phyloP scores from a whole-genome alignment of 2,329 filamentous ascomycete species.

The Ceratocystis colombiana region DNA sequence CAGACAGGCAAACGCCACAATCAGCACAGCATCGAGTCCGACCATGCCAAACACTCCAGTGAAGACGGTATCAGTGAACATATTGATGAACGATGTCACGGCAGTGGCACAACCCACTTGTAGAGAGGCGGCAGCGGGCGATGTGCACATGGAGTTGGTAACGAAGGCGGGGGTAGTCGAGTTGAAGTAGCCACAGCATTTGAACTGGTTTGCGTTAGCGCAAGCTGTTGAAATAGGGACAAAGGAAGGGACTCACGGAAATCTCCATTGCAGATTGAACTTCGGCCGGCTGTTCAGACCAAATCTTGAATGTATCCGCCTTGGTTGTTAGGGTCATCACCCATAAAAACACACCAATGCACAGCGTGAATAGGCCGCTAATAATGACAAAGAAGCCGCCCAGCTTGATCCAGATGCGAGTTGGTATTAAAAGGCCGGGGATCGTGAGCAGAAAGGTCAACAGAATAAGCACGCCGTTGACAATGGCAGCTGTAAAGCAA shows the following conservation, averaged over 20 bases:
- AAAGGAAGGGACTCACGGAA: slow-evolving; percentile 41
- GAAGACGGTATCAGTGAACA: slow-evolving; percentile 65
- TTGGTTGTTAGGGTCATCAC: slow-evolving; percentile 61
- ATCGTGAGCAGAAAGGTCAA: slow-evolving; percentile 58
- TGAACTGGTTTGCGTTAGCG: slow-evolving; percentile 44
- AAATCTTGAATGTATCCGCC: slow-evolving; percentile 51
- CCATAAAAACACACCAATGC: slow-evolving; percentile 60
- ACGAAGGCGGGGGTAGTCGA: slow-evolving; percentile 62
- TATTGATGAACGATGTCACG: slow-evolving; percentile 59
- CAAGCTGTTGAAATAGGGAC: not conserved
- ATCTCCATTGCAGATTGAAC: slow-evolving; percentile 62
- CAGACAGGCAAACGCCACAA: slow-evolving; percentile 63
- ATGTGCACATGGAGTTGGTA: slow-evolving; percentile 56
- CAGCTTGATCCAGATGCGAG: slow-evolving; percentile 58
- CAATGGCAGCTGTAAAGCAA: slow-evolving; percentile 50
- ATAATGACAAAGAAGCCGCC: slow-evolving; percentile 55
- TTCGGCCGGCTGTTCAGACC: slow-evolving; percentile 45
- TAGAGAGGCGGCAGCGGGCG: slow-evolving; percentile 58
- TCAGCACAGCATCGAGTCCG: slow-evolving; percentile 55
- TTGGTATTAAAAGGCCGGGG: slow-evolving; percentile 59
- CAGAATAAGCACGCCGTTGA: slow-evolving; percentile 63
- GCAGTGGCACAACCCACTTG: slow-evolving; percentile 59
- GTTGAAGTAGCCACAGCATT: slow-evolving; percentile 73
- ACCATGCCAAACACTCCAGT: slow-evolving; percentile 73
- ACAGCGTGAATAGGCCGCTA: slow-evolving; percentile 53